phyloP scores from a whole-genome alignment of 2,329 filamentous ascomycete species.

The Trichoderma breve region DNA sequence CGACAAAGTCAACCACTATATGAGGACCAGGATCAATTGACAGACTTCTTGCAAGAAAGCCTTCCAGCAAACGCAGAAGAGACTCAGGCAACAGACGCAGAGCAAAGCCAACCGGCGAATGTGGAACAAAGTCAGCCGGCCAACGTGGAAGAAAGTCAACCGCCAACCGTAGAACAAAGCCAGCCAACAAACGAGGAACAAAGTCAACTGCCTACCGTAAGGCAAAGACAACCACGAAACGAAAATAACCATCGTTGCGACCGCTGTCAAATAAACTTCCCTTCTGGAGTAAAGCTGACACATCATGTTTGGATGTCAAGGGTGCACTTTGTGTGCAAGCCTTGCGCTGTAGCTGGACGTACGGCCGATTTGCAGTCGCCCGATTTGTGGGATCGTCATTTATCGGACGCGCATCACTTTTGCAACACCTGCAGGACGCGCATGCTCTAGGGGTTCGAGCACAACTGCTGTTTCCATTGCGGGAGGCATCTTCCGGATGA shows the following conservation, averaged over 20 bases:
- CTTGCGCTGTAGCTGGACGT: background rate
- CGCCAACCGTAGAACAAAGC: background rate
- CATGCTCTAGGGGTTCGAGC: background rate
- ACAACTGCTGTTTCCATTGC: background rate
- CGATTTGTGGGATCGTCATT: background rate
- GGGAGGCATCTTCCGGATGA: accelerated
- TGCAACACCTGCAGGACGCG: background rate
- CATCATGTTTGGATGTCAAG: background rate
- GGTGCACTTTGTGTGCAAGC: background rate
- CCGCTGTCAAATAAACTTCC: background rate
- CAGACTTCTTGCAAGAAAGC: background rate
- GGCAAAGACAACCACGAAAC: background rate
- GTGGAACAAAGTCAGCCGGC: background rate
- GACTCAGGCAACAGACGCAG: too few species aligned
- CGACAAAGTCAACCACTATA: too few species aligned
- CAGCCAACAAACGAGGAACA: background rate
- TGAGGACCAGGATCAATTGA: too few species aligned
- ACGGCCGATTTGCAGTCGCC: background rate
- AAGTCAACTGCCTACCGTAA: background rate
- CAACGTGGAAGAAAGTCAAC: background rate
- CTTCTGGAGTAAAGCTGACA: background rate
- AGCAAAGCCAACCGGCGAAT: too few species aligned
- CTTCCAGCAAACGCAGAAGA: too few species aligned
- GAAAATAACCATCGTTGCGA: background rate
- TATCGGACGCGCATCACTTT: background rate